phyloP scores from a whole-genome alignment of 768 basidiomycete genomes.

The Gelatoporia subvermispora region DNA sequence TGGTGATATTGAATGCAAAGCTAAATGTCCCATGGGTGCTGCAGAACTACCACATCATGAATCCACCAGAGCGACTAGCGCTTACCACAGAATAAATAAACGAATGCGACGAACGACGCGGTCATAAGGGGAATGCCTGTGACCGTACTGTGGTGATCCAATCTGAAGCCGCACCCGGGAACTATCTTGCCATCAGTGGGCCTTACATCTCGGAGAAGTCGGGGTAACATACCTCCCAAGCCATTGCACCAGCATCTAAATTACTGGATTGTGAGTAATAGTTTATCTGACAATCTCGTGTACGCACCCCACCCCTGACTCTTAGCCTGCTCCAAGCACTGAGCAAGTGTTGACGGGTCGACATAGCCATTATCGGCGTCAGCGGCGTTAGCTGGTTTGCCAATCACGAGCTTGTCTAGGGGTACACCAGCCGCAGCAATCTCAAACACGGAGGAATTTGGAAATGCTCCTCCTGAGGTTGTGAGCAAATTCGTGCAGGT shows the following conservation, averaged over 20 bases:
- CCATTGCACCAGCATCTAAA: constrained; percentile 31
- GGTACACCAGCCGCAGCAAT: constrained; percentile 53
- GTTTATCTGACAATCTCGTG: too few species aligned
- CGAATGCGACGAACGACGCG: too few species aligned
- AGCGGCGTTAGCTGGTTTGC: constrained; percentile 52
- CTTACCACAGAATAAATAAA: too few species aligned
- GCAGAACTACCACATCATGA: too few species aligned
- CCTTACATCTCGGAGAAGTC: too few species aligned
- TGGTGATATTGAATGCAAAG: too few species aligned
- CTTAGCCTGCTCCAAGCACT: constrained; percentile 56
- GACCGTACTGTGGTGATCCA: too few species aligned
- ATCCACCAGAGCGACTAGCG: too few species aligned
- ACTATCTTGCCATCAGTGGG: too few species aligned
- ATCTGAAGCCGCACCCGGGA: too few species aligned
- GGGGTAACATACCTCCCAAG: constrained; percentile 28
- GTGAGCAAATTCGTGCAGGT: constrained; percentile 34
- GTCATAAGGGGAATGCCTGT: too few species aligned
- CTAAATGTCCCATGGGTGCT: too few species aligned
- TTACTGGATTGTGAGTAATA: background rate
- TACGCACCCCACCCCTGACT: constrained; percentile 59
- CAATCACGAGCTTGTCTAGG: constrained; percentile 66
- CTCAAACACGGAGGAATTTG: constrained; percentile 41
- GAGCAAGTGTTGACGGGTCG: constrained; percentile 45
- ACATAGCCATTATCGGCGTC: constrained; percentile 53
- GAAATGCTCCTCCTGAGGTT: constrained; percentile 35